Conservation (phyloP, 148 eudicot genomes). For the Beta vulgaris region DNA sequence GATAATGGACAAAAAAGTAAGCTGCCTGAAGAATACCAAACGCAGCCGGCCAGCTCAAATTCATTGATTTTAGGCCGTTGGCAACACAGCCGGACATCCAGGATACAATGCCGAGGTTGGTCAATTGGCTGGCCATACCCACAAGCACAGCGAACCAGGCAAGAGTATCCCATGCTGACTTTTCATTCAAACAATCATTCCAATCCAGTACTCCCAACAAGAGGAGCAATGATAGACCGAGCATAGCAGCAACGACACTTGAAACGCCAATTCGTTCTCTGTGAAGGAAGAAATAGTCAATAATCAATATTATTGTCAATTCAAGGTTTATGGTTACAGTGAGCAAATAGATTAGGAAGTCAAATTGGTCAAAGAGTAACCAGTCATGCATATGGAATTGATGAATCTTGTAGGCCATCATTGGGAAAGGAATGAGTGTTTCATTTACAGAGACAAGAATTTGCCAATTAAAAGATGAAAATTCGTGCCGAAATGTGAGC, state of each 20-base stretch:
- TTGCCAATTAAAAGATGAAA: neutral
- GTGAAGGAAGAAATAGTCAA: neutral
- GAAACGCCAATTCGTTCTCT: slow-evolving; percentile 82
- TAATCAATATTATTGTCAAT: neutral
- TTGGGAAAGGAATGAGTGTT: neutral
- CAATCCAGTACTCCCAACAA: slow-evolving; percentile 80
- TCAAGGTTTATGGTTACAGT: neutral
- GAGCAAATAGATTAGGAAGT: neutral
- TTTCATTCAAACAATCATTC: slow-evolving; percentile 91
- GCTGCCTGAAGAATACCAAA: slow-evolving; percentile 84
- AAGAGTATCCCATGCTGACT: slow-evolving; percentile 98
- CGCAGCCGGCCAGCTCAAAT: slow-evolving; percentile 92
- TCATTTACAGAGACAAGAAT: neutral
- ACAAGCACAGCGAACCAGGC: slow-evolving; percentile 98
- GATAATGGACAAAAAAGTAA: slow-evolving; percentile 87
- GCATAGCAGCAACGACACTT: slow-evolving; percentile 99
- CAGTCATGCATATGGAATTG: neutral
- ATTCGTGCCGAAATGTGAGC: too few relatives aligned
- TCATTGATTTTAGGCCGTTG: slow-evolving; percentile 52
- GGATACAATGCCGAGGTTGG: slow-evolving; percentile 76
- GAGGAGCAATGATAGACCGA: slow-evolving; percentile 78
- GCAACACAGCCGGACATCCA: slow-evolving; percentile 95
- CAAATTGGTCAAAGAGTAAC: neutral
- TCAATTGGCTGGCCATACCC: slow-evolving; percentile 94
- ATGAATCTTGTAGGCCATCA: neutral